Evolutionary conservation across 78 protist species (phyloP), one percentile per base, ranked within the genome.

Genomic region (Chrysochromulina tobinii): DNA sequence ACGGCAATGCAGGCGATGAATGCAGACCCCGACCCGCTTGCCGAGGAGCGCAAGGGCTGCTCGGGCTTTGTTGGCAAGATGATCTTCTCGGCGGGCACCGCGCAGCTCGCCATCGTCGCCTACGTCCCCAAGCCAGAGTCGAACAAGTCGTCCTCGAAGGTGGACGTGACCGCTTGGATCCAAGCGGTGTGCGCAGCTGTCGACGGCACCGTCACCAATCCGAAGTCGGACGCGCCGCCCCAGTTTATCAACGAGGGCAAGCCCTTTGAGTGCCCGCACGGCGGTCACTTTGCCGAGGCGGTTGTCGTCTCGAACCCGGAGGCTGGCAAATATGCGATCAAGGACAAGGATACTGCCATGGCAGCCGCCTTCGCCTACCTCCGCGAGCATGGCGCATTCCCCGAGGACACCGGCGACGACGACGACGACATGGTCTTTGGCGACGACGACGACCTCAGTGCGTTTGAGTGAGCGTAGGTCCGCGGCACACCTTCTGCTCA

Each of bases 11-110:
- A 2, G 21, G 54, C 84, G 84, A 75, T 75, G 84, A 75, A 75
- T 57, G 84, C 84, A 8, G 58, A 27, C 58, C 58, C 84, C 25
- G 84, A 75, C n/a, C n/a, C 17, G 84, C 21, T 0, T n/a, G 58
- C 53, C 58, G 84, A 75, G 84, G 84, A 75, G n/a, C 84, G 84
- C 84, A 75, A 75, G 57, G 84, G 84, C 38, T 48, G 84, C 84
- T 2, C 57, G 17, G 84, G 84, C 57, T 57, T 7, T 57, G 55
- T 75, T 17, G 84, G 84, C 53, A 75, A 75, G 84, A 75, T 75
- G 84, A 17, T 75, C n/a, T 75, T 75, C 84, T 75, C 84, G 21
- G 84, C 84, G 84, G 84, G 84, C 58, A 23, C 17, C 73, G 15
- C 6, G 73, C 38, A 48, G 84, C 84, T 75, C 84, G 55, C 55